Conservation (phyloP, 2,329 filamentous ascomycete genomes). For the Cercospora canescens region DNA sequence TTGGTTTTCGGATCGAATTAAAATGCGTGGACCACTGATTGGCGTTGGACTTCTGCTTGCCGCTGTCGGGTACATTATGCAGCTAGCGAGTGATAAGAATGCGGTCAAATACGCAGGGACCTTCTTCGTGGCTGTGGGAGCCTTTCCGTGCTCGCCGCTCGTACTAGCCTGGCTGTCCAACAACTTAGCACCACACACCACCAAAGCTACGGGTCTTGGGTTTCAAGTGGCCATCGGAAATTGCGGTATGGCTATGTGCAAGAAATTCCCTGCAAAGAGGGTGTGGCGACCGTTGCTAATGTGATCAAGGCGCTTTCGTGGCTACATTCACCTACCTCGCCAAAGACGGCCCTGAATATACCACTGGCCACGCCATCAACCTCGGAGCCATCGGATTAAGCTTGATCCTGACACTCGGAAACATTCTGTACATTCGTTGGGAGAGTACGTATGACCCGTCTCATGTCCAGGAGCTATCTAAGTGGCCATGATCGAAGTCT, state of each 20-base stretch:
- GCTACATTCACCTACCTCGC: conserved; percentile 48
- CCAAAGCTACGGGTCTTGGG: conserved; percentile 45
- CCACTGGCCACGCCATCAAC: conserved; percentile 44
- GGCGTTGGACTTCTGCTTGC: conserved; percentile 28
- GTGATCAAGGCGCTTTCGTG: conserved; percentile 40
- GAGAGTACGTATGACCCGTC: conserved; percentile 37
- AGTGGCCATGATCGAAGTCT: conserved; percentile 1
- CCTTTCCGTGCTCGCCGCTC: conserved; percentile 36
- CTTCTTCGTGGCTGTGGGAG: conserved; percentile 40
- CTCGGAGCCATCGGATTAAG: conserved; percentile 42
- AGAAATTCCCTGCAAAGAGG: neutral
- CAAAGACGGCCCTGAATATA: conserved; percentile 44
- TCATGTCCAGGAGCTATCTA: neutral
- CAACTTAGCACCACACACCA: conserved; percentile 47
- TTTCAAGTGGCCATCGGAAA: conserved; percentile 46
- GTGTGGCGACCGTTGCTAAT: neutral
- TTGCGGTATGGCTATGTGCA: conserved; percentile 25
- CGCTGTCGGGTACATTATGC: conserved; percentile 44
- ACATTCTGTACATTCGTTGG: conserved; percentile 43
- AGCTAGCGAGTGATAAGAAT: conserved; percentile 33
- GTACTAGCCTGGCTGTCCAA: conserved; percentile 44
- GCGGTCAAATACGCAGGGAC: conserved; percentile 43
- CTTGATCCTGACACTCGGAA: conserved; percentile 34
- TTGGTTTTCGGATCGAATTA: conserved; percentile 34
- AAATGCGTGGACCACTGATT: conserved; percentile 38